Conservation (phyloP, 371 early-diverging fungal genomes). For the Actinomortierella wolfii region DNA sequence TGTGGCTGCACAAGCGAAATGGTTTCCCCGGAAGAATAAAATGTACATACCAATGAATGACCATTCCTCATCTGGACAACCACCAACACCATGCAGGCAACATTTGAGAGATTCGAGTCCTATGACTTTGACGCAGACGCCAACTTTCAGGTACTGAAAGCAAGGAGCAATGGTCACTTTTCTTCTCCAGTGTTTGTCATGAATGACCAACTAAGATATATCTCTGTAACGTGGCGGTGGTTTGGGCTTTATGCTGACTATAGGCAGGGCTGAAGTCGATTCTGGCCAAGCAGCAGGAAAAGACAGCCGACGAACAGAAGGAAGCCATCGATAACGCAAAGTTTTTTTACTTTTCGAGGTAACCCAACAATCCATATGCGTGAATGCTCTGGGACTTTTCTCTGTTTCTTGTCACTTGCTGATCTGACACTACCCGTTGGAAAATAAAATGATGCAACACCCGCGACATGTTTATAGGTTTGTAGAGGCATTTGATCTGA, state of each 20-base stretch:
- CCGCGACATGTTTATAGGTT: conserved; percentile 14
- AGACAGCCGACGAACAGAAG: conserved; percentile 20
- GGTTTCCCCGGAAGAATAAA: too few relatives aligned
- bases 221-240: conserved; percentile 2
- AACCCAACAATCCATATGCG: too few relatives aligned
- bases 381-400: too few relatives aligned
- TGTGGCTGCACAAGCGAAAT: too few relatives aligned
- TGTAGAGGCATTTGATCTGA: conserved; percentile 14
- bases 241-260: neutral
- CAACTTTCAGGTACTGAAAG: conserved; percentile 44
- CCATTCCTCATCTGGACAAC: too few relatives aligned
- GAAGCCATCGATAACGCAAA: conserved; percentile 35
- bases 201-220: neutral
- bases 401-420: too few relatives aligned
- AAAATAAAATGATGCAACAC: too few relatives aligned
- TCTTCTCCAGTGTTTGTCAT: too few relatives aligned
- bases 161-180: too few relatives aligned
- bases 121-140: conserved; percentile 46
- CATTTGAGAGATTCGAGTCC: conserved; percentile 31
- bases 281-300: conserved; percentile 15
- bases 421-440: too few relatives aligned
- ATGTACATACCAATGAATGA: too few relatives aligned
- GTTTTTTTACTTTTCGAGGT: conserved; percentile 41
- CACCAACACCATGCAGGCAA: too few relatives aligned
- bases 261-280: conserved; percentile 38